These are phyloP conservation scores for Glomus cerebriforme DNA, from an alignment of 192 early-diverging fungal species.

Conservation along the genomic window DNA sequence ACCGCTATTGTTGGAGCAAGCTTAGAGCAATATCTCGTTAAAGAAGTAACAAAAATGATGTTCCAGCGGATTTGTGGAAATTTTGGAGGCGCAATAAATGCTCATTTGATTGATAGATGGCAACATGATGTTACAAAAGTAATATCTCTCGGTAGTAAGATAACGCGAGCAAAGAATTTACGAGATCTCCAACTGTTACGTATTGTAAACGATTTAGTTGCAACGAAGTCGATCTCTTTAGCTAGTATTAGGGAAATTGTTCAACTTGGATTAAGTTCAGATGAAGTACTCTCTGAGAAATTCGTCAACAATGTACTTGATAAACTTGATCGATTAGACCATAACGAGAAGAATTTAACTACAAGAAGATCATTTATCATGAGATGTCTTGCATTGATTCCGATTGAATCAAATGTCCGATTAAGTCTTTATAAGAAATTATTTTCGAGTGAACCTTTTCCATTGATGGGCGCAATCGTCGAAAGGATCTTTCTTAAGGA, in stretches of 20 bases:
- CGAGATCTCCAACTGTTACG: conserved; percentile 6
- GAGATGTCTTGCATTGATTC: conserved; percentile 3
- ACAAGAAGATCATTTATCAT: conserved; percentile 3
- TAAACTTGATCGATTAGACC: background rate
- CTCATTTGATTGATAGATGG: background rate
- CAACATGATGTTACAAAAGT: conserved; percentile 13
- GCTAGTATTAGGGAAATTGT: background rate
- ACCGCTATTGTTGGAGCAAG: background rate
- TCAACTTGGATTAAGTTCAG: background rate
- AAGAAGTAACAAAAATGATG: conserved; percentile 3
- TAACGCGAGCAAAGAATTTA: background rate
- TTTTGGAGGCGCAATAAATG: background rate
- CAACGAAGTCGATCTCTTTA: conserved; percentile 9
- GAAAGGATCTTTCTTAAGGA: background rate
- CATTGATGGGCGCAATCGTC: conserved; percentile 10
- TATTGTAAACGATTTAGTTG: conserved; percentile 23
- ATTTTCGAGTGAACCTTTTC: conserved; percentile 9
- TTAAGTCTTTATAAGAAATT: conserved; percentile 13
- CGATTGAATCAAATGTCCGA: background rate
- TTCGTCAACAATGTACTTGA: background rate
- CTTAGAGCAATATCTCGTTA: background rate
- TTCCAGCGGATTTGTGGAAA: background rate
- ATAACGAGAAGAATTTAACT: conserved; percentile 15
- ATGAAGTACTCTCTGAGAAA: background rate
- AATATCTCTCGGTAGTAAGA: background rate